Percentiles rank a stretch among this genome's conserved stretches.
phyloP scores from a whole-genome alignment of 345 rosid genomes.

The Firmiana major region DNA sequence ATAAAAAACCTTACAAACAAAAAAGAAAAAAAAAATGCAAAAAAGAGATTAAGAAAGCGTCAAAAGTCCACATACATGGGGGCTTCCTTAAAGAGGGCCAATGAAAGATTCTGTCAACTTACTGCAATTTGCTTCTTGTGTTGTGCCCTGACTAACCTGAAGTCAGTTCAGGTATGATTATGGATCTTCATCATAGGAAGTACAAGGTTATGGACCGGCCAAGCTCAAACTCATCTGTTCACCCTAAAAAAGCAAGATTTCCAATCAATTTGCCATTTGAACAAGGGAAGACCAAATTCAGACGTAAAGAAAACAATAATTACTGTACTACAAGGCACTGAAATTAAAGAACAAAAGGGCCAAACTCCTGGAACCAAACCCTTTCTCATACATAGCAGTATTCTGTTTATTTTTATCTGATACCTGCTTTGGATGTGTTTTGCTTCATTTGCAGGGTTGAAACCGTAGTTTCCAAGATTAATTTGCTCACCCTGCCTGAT shows the following conservation, averaged over 20 bases:
- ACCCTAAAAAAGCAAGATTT: constrained; percentile 20
- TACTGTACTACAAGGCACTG: neutral
- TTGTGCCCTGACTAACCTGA: constrained; percentile 28
- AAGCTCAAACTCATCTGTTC: constrained; percentile 16
- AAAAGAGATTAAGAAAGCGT: neutral
- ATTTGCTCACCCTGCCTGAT: too few species aligned
- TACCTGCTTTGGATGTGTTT: constrained; percentile 5
- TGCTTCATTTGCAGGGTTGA: neutral
- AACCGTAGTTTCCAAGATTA: neutral
- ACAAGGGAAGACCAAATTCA: constrained; percentile 1
- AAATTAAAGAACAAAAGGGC: constrained; percentile 12
- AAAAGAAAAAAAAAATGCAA: neutral
- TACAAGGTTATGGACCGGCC: constrained; percentile 14
- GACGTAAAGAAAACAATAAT: neutral
- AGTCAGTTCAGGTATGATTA: constrained; percentile 19
- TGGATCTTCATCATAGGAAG: constrained; percentile 22
- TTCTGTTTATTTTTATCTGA: neutral
- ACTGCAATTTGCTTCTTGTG: constrained; percentile 16
- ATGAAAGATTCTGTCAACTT: constrained; percentile 24
- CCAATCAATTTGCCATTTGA: constrained; percentile 10
- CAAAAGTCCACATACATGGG: neutral
- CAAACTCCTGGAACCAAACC: neutral
- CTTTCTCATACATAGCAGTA: neutral
- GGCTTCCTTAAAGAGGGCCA: neutral
- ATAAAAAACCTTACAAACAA: neutral